phyloP scores from a whole-genome alignment of 768 basidiomycete genomes.

The Lactarius psammicola region DNA sequence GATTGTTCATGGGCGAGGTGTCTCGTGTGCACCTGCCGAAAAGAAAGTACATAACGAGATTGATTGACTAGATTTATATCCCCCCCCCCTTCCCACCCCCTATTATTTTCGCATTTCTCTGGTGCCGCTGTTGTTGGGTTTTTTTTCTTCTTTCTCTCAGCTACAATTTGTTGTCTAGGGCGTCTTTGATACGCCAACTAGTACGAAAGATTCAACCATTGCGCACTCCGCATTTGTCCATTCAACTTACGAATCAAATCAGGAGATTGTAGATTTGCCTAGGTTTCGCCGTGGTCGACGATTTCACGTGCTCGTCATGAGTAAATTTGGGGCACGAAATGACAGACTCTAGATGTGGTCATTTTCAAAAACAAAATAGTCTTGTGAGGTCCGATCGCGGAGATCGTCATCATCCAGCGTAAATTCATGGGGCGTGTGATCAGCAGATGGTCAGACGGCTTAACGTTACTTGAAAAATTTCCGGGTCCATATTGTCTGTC shows the following conservation, averaged over 20 bases:
- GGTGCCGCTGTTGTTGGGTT: neutral
- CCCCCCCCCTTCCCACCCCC: neutral
- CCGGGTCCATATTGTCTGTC: neutral
- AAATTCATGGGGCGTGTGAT: neutral
- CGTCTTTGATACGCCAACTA: neutral
- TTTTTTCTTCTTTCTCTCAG: neutral
- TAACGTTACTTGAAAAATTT: neutral
- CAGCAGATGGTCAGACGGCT: neutral
- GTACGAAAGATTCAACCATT: constrained; percentile 9
- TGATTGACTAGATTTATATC: constrained; percentile 5
- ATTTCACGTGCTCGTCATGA: neutral
- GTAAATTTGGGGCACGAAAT: neutral
- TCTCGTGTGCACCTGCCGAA: constrained; percentile 3
- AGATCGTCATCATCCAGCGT: neutral
- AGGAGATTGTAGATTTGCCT: neutral
- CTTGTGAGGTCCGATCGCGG: neutral
- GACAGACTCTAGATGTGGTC: neutral
- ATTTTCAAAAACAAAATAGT: no score
- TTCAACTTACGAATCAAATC: constrained; percentile 10
- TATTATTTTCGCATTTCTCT: neutral
- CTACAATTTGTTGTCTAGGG: neutral
- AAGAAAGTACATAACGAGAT: neutral
- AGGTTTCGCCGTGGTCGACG: no score
- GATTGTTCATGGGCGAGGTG: neutral
- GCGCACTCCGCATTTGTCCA: constrained; percentile 7